Conservation (phyloP, 345 rosid genomes). For the Pistacia atlantica region DNA sequence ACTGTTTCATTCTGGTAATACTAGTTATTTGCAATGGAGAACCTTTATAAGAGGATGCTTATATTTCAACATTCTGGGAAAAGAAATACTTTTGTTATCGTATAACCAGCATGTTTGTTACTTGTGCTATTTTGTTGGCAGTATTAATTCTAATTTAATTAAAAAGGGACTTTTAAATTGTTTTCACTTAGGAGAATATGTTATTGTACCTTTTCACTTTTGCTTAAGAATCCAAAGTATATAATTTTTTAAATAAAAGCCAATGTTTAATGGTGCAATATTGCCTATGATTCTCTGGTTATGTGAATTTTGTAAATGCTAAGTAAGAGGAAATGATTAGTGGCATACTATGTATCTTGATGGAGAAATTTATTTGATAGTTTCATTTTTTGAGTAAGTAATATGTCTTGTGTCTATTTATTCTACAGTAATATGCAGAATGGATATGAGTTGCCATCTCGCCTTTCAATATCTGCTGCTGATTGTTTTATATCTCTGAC, state of each 20-base stretch:
- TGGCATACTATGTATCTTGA: not conserved
- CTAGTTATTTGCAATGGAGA: not conserved
- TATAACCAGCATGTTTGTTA: not conserved
- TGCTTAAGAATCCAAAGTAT: conserved; percentile 10
- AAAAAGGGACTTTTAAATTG: not conserved
- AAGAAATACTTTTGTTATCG: not conserved
- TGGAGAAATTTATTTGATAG: not conserved
- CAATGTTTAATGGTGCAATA: not conserved
- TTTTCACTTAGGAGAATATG: not conserved
- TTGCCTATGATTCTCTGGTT: conserved; percentile 2
- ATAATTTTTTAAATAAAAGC: not conserved
- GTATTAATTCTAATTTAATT: not conserved
- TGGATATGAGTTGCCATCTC: conserved; percentile 84
- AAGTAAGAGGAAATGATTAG: not conserved
- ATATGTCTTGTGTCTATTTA: conserved; percentile 16
- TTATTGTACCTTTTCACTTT: not conserved
- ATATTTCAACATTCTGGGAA: not conserved
- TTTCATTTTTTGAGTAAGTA: conserved; percentile 3
- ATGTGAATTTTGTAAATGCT: not conserved
- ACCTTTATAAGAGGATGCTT: not conserved
- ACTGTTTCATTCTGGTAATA: not conserved
- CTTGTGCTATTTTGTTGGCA: not conserved
- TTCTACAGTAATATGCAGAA: conserved; percentile 63
- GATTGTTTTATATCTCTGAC: conserved; percentile 79
- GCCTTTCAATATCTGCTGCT: conserved; percentile 85